Evolutionary conservation across 345 rosid species (phyloP).

Genomic region (Citrus hindsii): DNA sequence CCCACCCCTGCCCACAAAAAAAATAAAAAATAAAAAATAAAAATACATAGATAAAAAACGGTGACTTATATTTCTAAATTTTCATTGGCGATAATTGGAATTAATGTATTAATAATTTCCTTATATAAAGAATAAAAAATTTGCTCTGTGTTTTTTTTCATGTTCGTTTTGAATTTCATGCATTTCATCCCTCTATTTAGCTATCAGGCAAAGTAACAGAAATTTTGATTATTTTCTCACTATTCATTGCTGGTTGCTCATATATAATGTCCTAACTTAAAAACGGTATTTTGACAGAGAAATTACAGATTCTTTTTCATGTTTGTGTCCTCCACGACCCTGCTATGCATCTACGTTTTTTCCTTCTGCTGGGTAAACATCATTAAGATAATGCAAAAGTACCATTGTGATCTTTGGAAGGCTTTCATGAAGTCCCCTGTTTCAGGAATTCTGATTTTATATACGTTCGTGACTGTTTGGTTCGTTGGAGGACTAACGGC

Average conservation of each 20-base stretch:
- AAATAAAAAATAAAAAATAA: no score
- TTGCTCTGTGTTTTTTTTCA: neutral
- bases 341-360: conserved; percentile 78
- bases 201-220: neutral
- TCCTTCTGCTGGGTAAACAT: conserved; percentile 76
- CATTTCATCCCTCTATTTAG: neutral
- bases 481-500: conserved; percentile 92
- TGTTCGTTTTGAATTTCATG: neutral
- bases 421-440: conserved; percentile 70
- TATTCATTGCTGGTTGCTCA: neutral
- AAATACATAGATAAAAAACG: no score
- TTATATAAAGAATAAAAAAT: neutral
- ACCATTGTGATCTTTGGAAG: conserved; percentile 51
- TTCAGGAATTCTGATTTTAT: conserved; percentile 69
- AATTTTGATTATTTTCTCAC: neutral
- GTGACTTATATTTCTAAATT: neutral
- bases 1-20: no score
- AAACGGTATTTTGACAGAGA: conserved; percentile 51
- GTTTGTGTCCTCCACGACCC: conserved; percentile 85
- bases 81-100: neutral
- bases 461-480: conserved; percentile 68
- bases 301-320: conserved; percentile 94
- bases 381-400: conserved; percentile 47
- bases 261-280: conserved; percentile 19
- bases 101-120: neutral